Percentiles rank a stretch among this genome's conserved stretches.
Evolutionary conservation across 768 basidiomycete species (phyloP).

Genomic region (Tephrocybe sp.): DNA sequence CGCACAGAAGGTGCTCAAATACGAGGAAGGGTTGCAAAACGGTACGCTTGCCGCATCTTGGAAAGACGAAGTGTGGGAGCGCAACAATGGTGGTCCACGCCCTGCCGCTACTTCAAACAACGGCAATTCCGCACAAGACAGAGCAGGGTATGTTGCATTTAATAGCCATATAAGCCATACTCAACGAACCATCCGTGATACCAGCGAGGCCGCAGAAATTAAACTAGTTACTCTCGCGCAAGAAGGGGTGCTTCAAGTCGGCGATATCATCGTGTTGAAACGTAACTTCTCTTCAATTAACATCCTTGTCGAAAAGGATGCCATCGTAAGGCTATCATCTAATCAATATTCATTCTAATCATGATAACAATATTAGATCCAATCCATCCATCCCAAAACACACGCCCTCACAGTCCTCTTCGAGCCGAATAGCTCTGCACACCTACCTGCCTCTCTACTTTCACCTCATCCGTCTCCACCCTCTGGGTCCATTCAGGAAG

Average conservation of each 20-base stretch:
- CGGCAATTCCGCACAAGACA: background rate
- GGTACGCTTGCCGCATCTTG: slow-evolving; percentile 55
- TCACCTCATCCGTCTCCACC: slow-evolving; percentile 27
- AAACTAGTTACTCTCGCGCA: slow-evolving; percentile 46
- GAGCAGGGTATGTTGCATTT: slow-evolving; percentile 31
- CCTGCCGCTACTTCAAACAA: slow-evolving; percentile 13
- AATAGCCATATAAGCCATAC: background rate
- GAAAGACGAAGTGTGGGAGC: slow-evolving; percentile 67
- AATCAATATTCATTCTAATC: background rate
- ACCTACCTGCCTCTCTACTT: slow-evolving; percentile 39
- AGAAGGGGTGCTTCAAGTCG: slow-evolving; percentile 43
- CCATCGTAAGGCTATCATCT: slow-evolving; percentile 38
- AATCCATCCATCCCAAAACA: slow-evolving; percentile 41
- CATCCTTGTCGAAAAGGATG: slow-evolving; percentile 53
- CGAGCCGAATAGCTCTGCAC: slow-evolving; percentile 31
- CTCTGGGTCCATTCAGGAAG: slow-evolving; percentile 27
- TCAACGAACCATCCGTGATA: background rate
- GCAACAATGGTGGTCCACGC: slow-evolving; percentile 29
- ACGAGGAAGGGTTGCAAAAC: slow-evolving; percentile 39
- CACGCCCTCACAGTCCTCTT: slow-evolving; percentile 43
- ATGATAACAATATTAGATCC: slow-evolving; percentile 37
- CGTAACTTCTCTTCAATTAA: slow-evolving; percentile 42
- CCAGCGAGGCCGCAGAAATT: slow-evolving; percentile 41
- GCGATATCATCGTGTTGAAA: slow-evolving; percentile 56
- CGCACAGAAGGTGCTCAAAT: slow-evolving; percentile 38